Base-by-base conservation (phyloP, 2,329 filamentous ascomycete genomes). In the Xylariales sp. region DNA sequence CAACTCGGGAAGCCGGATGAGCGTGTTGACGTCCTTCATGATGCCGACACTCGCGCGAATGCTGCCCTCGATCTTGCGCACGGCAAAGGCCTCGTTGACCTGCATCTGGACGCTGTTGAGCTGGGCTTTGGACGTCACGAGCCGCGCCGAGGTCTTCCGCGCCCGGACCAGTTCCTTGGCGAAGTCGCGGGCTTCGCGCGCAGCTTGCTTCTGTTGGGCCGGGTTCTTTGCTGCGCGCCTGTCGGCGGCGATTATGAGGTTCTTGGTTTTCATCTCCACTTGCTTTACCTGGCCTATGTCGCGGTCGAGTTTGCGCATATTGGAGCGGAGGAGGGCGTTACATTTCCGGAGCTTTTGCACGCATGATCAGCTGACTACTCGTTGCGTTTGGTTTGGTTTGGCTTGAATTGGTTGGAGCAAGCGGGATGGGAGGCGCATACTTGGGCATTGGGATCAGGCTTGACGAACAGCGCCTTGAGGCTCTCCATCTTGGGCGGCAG, bases 271-370 rank as follows among this genome's bases (percentile, higher is more conserved):
- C 58, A 68, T 68, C 63, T 98, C 91, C 51, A 88, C 82, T 43
- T 78, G 71, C 63, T 87, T 90, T 51, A 93, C 78, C 50, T 82
- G 74, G 40, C 75, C 68, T 60, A 98, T 91, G 66, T 97, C 90
- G 60, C 93, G 90, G 64, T 98, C 93, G 55, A 98, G 79, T 61
- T 95, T 91, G 59, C 93, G 89, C 48, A 88, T 85, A 66, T 97
- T 96, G 60, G 82, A 71, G 46, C 91, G 88, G 56, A 98, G 85
- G 47, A 97, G 79, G 47, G 80, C 73, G 65, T 96, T 95, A 68
- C 91, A 97, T 82, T 96, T 97, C 49, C 90, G 84, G 68, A 93
- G 84, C 91, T 98, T 55, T n/a, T n/a, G n/a, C n/a, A n/a, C n/a
- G n/a, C n/a, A n/a, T n/a, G n/a, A n/a, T n/a, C n/a, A n/a, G n/a